Conservation (phyloP, 805 yeast species). For the Wickerhamomyces xylosicus region DNA sequence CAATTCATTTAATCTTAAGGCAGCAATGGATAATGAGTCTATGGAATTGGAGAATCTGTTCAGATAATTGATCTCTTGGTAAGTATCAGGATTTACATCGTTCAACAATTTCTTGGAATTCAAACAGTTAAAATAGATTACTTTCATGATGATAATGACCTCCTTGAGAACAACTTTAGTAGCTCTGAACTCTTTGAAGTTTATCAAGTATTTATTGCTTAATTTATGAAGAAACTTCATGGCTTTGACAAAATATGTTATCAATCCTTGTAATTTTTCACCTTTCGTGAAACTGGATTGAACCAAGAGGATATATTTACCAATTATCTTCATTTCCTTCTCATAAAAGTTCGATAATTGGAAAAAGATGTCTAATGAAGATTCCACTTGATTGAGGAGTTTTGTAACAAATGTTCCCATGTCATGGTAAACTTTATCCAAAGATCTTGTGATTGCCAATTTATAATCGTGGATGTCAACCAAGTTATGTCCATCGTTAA, state of each 20-base stretch:
- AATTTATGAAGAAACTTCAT: not conserved
- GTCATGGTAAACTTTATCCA: not conserved
- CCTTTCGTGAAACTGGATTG: not conserved
- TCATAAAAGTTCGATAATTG: conserved; percentile 1
- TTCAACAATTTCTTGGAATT: not conserved
- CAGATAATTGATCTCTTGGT: not conserved
- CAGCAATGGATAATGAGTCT: not conserved
- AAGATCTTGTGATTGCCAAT: not conserved
- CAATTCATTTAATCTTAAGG: not conserved
- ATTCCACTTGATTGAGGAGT: not conserved
- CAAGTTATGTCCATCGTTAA: not conserved
- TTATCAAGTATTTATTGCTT: not conserved
- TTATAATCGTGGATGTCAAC: not conserved
- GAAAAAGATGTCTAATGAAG: conserved; percentile 2
- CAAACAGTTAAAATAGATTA: not conserved
- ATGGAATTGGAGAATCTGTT: not conserved
- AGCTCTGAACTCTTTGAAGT: not conserved
- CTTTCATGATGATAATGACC: not conserved
- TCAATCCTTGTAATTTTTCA: not conserved
- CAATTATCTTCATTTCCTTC: not conserved
- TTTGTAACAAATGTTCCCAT: not conserved
- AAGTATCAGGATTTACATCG: not conserved
- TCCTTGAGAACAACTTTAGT: not conserved
- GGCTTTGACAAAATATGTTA: not conserved
- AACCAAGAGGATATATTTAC: not conserved